Base-by-base conservation (phyloP, 106 monocot species). In the Dioscorea alata region DNA sequence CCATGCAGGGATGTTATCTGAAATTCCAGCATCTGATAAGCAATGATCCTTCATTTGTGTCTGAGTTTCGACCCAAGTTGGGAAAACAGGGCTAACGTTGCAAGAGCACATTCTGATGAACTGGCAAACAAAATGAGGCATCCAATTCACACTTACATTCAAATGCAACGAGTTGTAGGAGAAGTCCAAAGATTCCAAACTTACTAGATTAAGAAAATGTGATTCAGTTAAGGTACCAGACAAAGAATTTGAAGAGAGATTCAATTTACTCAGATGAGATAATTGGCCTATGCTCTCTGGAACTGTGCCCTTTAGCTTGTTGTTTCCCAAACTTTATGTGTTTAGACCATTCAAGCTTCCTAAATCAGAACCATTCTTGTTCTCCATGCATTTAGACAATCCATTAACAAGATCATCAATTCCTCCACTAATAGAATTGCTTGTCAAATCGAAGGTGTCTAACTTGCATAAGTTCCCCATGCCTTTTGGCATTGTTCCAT, bases 1-100 rank as follows among this genome's bases (percentile, higher is more conserved):
- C 75, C 75, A 76, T 14, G 57, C 14, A 4, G 77, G 77, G 13
- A 77, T 23, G 2, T 15, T 14, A 66, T 60, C 77, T 31, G 59
- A 49, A 21, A 77, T 71, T 49, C 66, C 64, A 18, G 71, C 57
- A 20, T 23, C 22, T 0, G 77, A 71, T 8, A 77, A 42, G 33
- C 54, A 50, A 1, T 71, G 13, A 14, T 13, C 20, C 2, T 4
- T 12, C 7, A 64, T 14, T 2, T 24, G 33, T 2, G 1, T 33
- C 25, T 65, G 71, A 5, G 18, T 71, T 33, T 18, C n/a, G 0
- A 77, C 65, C 77, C 77, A 76, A 1, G 52, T 49, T 18, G 77
- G 77, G 9, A 78, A 78, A 4, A 4, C 1, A 4, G 71, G 71
- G n/a, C 71, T 71, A 4, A 71, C 3, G 0, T 31, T 17, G 56